phyloP scores from a whole-genome alignment of 768 basidiomycete species.

The Multifurca ochricompacta region DNA sequence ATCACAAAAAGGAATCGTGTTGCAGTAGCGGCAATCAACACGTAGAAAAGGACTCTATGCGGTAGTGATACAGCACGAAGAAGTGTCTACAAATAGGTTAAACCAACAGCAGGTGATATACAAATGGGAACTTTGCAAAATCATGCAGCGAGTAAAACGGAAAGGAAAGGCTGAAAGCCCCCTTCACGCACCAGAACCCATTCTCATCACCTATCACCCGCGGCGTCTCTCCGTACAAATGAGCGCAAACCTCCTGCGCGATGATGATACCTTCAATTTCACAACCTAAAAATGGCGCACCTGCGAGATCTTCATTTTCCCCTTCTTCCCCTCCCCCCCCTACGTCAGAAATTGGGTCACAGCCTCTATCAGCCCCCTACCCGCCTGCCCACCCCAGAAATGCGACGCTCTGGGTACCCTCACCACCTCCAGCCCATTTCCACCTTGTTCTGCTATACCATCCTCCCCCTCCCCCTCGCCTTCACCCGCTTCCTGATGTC shows the following conservation, averaged over 20 bases:
- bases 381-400: conserved; percentile 20
- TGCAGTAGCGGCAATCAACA: no score
- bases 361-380: conserved; percentile 13
- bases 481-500: background rate
- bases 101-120: background rate
- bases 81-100: no score
- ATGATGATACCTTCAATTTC: background rate
- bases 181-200: background rate
- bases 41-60: no score
- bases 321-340: background rate
- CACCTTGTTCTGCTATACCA: background rate
- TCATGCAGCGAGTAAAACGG: background rate
- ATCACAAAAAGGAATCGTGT: no score
- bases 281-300: no score
- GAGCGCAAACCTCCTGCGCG: background rate
- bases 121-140: background rate
- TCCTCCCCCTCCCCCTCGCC: background rate
- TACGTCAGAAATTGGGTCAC: conserved; percentile 11
- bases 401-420: conserved; percentile 17
- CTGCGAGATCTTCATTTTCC: no score
- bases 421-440: conserved; percentile 14
- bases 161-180: background rate
- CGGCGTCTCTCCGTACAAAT: no score
- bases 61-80: no score
- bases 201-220: background rate